These are phyloP conservation scores for Umbelopsis sp. DNA, from an alignment of 192 early-diverging fungal species.

Conservation along the genomic window DNA sequence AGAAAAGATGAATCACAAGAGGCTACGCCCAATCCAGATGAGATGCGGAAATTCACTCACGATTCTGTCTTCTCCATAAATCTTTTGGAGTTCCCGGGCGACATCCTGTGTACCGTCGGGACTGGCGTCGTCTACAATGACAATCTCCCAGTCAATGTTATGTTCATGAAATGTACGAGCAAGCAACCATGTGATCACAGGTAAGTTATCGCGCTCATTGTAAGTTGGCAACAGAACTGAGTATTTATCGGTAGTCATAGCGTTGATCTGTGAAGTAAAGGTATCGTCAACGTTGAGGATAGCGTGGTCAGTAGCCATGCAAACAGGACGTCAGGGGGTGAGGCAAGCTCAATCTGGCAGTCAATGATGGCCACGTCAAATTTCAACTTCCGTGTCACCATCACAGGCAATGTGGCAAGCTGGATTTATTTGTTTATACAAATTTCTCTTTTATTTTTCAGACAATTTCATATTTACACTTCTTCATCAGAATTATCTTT, in stretches of 20 bases:
- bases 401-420: neutral
- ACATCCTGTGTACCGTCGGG: slow-evolving; percentile 96
- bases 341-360: slow-evolving; percentile 9
- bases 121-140: slow-evolving; percentile 94
- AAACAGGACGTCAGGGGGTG: neutral
- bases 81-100: slow-evolving; percentile 81
- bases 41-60: slow-evolving; percentile 46
- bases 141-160: slow-evolving; percentile 92
- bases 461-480: neutral
- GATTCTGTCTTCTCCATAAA: slow-evolving; percentile 88
- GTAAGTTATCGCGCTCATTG: slow-evolving; percentile 96
- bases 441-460: neutral
- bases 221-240: slow-evolving; percentile 97
- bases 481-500: slow-evolving; percentile 3
- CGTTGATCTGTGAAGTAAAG: neutral
- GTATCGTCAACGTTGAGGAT: slow-evolving; percentile 32
- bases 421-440: neutral
- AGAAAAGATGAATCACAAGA: neutral
- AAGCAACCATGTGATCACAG: slow-evolving; percentile 92
- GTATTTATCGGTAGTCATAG: slow-evolving; percentile 65
- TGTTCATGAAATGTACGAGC: slow-evolving; percentile 84
- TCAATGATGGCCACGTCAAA: slow-evolving; percentile 16
- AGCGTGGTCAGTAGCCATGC: slow-evolving; percentile 34
- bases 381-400: slow-evolving; percentile 6
- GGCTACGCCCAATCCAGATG: neutral